phyloP scores from a whole-genome alignment of 2,329 filamentous ascomycete species.

The Colletotrichum sp. region DNA sequence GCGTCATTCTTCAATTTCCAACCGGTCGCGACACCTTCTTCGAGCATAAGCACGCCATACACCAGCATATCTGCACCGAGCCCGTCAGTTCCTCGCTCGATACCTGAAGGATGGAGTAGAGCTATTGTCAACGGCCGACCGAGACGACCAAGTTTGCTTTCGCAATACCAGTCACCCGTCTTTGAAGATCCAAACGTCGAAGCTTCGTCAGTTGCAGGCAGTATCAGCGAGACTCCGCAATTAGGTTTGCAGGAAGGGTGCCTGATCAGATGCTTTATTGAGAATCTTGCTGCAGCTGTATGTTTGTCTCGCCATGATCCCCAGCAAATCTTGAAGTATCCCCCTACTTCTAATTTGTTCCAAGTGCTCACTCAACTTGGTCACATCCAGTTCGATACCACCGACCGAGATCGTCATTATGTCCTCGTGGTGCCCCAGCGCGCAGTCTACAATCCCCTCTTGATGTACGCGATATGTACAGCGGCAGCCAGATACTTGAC shows the following conservation, averaged over 20 bases:
- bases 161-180: background rate
- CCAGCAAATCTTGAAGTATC: no score
- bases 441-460: background rate
- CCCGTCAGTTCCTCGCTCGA: background rate
- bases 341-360: background rate
- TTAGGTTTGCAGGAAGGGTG: background rate
- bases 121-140: background rate
- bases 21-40: background rate
- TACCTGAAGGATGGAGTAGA: background rate
- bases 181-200: background rate
- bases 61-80: background rate
- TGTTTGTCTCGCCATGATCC: background rate
- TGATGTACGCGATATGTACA: conserved; percentile 5
- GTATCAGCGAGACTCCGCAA: background rate
- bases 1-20: background rate
- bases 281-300: conserved; percentile 2
- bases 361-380: background rate
- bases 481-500: background rate
- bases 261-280: background rate
- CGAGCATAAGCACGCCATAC: background rate
- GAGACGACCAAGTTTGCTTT: background rate
- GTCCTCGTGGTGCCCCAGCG: background rate
- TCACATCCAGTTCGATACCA: background rate
- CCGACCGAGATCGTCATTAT: background rate
- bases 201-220: background rate